Evolutionary conservation across 805 yeast species (phyloP), one percentile per base, ranked within the genome.

Genomic region (Torulaspora indica): DNA sequence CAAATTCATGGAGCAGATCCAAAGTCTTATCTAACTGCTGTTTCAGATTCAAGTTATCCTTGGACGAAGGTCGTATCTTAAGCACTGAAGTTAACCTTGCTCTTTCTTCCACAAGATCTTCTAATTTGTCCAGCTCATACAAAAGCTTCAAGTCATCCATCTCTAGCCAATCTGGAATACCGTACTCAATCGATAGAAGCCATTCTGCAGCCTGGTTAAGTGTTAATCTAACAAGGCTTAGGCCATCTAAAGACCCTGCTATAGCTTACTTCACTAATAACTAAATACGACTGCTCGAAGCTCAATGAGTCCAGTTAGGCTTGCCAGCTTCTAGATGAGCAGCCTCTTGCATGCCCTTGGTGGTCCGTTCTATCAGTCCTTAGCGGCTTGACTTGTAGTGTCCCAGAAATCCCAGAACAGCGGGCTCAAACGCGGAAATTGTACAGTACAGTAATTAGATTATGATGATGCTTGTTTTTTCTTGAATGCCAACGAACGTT

Each of bases 401-500:
- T n/a, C n/a, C n/a, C n/a, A n/a, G n/a, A n/a, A n/a, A n/a, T n/a
- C n/a, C n/a, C n/a, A n/a, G n/a, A n/a, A n/a, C n/a, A n/a, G n/a
- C n/a, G n/a, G n/a, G n/a, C n/a, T n/a, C 17, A 13, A 35, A n/a
- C 5, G 17, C 33, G 15, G 27, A 37, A 22, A 10, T 37, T 37
- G 18, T 24, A 37, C 12, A 28, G 40, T 37, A 32, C 23, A 18
- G 13, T 20, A 23, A 15, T 30, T 31, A 38, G 30, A 37, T 31
- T 32, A 38, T 20, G 43, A 15, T 13, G 42, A 43, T 43, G 41
- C 49, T 37, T 53, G 49, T 39, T 63, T 57, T 36, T 66, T 64
- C 47, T 66, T 71, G 57, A 67, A 70, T 22, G 71, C 73, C 7
- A 64, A 60, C 4, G 75, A 71, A 60, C 74, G 69, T 53, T 70